Evolutionary conservation across 2,329 filamentous ascomycete species (phyloP), one percentile per base, ranked within the genome.

Genomic region (Cladosporium sp.): DNA sequence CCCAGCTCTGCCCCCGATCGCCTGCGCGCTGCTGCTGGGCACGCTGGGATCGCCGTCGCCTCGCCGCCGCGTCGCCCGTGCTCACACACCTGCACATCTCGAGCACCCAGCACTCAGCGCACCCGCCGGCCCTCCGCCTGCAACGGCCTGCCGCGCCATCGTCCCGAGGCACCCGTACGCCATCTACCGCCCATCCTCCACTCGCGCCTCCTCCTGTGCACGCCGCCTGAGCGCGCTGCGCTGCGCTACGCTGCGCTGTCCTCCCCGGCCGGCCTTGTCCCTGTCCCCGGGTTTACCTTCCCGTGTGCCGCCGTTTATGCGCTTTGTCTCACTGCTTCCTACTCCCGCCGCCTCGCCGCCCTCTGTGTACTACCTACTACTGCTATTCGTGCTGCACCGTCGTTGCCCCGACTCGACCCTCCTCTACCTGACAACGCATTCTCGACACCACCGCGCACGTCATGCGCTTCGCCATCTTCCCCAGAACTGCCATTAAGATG

Each of bases 291-390:
- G n/a, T 38, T 14, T 9, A 38, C 34, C 34, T 28, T 35, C 34
- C 8, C 46, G 9, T 34, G 37, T 42, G 37, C 28, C 9, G 46
- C 46, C 46, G 35, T 41, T 38, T 16, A 49, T 32, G 46, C 61
- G 49, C 41, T 16, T 18, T 43, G 34, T 44, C 45, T 43, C 37
- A 52, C 49, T 40, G 53, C 43, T 19, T 38, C 48, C 11, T 37
- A 19, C 34, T 54, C 28, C 41, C 46, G 46, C 37, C 14, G 37
- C 42, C 13, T 38, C 35, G 13, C 16, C n/a, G n/a, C n/a, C 46
- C 46, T 49, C 42, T 49, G 46, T 49, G 46, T 28, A 28, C 46
- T 46, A 46, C 14, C 14, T 16, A 16, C 43, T 48, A 13, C 35
- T 31, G 22, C 22, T 28, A 16, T 37, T 49, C 22, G 22, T 28